Evolutionary conservation across 768 basidiomycete species (phyloP).

Genomic region (Collybia sp.): DNA sequence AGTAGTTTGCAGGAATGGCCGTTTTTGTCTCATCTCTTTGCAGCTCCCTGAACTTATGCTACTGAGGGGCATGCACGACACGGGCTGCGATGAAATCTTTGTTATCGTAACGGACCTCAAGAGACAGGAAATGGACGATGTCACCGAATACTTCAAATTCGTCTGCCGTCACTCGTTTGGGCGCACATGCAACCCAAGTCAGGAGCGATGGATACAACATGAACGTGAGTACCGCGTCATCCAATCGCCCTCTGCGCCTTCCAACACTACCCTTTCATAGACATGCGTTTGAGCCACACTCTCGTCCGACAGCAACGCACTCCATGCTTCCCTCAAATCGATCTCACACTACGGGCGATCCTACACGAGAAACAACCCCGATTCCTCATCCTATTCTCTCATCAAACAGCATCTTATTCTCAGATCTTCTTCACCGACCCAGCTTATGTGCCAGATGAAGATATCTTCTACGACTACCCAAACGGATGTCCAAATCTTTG

Average conservation of each 20-base stretch:
- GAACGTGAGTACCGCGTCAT: constrained; percentile 48
- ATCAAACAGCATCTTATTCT: constrained; percentile 76
- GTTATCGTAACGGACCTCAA: constrained; percentile 79
- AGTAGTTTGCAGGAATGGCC: constrained; percentile 11
- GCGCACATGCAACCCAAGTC: constrained; percentile 57
- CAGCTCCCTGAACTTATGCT: constrained; percentile 80
- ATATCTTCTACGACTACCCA: constrained; percentile 74
- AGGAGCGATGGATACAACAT: constrained; percentile 62
- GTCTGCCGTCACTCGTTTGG: constrained; percentile 64
- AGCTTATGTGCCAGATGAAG: constrained; percentile 64
- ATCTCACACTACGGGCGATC: constrained; percentile 71
- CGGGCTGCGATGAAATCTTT: constrained; percentile 73
- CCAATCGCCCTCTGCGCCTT: not conserved
- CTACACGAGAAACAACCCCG: constrained; percentile 73
- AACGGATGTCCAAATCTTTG: constrained; percentile 77
- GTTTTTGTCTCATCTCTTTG: constrained; percentile 6
- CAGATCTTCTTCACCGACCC: constrained; percentile 77
- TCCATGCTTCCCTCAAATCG: constrained; percentile 80
- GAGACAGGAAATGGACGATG: constrained; percentile 77
- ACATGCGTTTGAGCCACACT: constrained; percentile 67
- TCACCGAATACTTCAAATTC: constrained; percentile 74
- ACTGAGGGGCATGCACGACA: constrained; percentile 76
- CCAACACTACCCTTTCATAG: constrained; percentile 16
- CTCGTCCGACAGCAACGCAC: constrained; percentile 66
- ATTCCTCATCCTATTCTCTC: constrained; percentile 75